Evolutionary conservation across 2,329 filamentous ascomycete species (phyloP).

Genomic region (Aspergillus udagawae): DNA sequence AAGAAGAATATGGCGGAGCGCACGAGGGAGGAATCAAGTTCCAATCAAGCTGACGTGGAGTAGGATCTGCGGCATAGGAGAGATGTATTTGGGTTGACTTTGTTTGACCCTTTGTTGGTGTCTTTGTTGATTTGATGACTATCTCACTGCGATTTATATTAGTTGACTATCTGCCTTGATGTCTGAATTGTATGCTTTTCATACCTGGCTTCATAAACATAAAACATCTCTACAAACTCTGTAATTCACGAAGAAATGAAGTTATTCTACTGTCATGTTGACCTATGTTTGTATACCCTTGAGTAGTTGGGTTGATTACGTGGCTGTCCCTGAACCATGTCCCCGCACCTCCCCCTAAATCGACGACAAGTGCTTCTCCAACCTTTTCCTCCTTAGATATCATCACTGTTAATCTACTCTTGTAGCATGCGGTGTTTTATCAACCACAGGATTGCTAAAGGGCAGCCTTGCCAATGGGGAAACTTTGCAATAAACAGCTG

Average conservation of each 20-base stretch:
- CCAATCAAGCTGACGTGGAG: slow-evolving; percentile 5
- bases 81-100: background rate
- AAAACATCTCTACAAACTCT: background rate
- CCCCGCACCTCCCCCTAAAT: too few species aligned
- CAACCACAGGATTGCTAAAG: background rate
- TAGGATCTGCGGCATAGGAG: background rate
- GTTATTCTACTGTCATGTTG: background rate
- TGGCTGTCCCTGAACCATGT: background rate
- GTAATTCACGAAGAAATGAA: background rate
- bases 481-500: background rate
- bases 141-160: background rate
- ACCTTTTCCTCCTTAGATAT: background rate
- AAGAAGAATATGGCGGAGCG: slow-evolving; percentile 13
- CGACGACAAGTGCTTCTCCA: background rate
- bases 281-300: background rate
- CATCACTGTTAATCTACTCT: background rate
- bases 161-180: background rate
- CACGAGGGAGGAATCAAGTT: slow-evolving; percentile 10
- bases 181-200: background rate
- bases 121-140: background rate
- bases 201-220: background rate
- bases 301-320: background rate
- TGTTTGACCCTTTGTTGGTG: background rate
- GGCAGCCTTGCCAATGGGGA: background rate
- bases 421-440: background rate